These are phyloP conservation scores for Achaetomium macrosporum DNA, from an alignment of 2,329 filamentous ascomycete genomes.

Conservation along the genomic window DNA sequence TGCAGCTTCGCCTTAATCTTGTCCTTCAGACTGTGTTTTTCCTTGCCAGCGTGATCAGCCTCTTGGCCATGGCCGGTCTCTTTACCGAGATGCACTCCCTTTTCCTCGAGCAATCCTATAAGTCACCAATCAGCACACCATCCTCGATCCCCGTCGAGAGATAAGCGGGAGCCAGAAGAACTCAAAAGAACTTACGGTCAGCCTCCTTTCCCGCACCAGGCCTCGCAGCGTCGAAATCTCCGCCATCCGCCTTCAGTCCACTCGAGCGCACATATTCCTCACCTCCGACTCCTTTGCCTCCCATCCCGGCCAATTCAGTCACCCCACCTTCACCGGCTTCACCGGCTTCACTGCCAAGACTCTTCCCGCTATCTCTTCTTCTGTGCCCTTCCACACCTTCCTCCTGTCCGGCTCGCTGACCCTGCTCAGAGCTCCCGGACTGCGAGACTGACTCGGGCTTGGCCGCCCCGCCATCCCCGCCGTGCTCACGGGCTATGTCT, in stretches of 20 bases:
- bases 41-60: constrained; percentile 23
- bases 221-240: constrained; percentile 59
- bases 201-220: constrained; percentile 62
- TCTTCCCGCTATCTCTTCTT: constrained; percentile 11
- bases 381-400: not conserved
- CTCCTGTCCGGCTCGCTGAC: constrained; percentile 7
- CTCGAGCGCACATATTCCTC: constrained; percentile 52
- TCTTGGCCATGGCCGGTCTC: constrained; percentile 13
- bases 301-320: constrained; percentile 28
- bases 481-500: constrained; percentile 30
- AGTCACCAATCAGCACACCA: not conserved
- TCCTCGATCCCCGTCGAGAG: not conserved
- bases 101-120: constrained; percentile 48
- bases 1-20: constrained; percentile 68
- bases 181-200: constrained; percentile 46
- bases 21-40: constrained; percentile 45
- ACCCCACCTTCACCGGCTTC: constrained; percentile 21
- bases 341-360: constrained; percentile 9
- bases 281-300: constrained; percentile 40
- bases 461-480: constrained; percentile 27
- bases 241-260: constrained; percentile 58
- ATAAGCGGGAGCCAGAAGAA: not conserved
- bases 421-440: not conserved
- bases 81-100: constrained; percentile 37
- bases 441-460: not conserved